A percentile compares a stretch with the other conserved stretches of the same genome.
These are phyloP conservation scores for Phytopythium kandeliae DNA, from an alignment of 352 stramenopile species.

Conservation along the genomic window DNA sequence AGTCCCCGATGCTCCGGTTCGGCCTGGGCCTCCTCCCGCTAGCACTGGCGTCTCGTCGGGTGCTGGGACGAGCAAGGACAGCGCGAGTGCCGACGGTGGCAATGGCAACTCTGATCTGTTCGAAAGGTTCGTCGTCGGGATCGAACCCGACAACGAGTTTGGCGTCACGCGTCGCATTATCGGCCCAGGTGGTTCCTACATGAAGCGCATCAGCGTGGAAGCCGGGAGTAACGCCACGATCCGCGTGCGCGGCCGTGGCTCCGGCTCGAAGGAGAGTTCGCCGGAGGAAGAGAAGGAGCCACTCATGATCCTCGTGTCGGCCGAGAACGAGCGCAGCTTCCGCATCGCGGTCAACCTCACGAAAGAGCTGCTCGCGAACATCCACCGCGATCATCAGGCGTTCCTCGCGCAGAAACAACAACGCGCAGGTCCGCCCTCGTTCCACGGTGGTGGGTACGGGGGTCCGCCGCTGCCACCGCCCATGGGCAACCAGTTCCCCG, in stretches of 20 bases:
- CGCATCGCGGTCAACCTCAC: conserved; percentile 67
- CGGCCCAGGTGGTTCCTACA: conserved; percentile 66
- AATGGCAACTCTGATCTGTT: conserved; percentile 30
- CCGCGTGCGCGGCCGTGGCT: conserved; percentile 76
- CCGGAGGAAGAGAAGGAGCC: conserved; percentile 71
- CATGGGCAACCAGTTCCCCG: conserved; percentile 1
- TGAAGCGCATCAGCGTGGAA: conserved; percentile 86
- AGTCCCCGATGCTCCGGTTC: not conserved
- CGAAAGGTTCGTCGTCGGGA: conserved; percentile 77
- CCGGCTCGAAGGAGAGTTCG: conserved; percentile 66
- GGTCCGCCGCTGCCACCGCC: not conserved
- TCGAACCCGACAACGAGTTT: conserved; percentile 86
- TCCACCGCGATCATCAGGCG: conserved; percentile 76
- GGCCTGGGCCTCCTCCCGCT: conserved; percentile 5
- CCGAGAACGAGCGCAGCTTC: conserved; percentile 83
- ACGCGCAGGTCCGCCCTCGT: conserved; percentile 18
- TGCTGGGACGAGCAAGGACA: conserved; percentile 11
- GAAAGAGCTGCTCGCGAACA: conserved; percentile 52
- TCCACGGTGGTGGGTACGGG: conserved; percentile 1
- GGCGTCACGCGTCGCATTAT: conserved; percentile 82
- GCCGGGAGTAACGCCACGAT: conserved; percentile 78
- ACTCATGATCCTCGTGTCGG: conserved; percentile 79
- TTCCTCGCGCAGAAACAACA: conserved; percentile 43
- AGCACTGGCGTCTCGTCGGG: conserved; percentile 6
- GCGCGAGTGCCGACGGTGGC: not conserved